phyloP scores from a whole-genome alignment of 2,329 filamentous ascomycete genomes.

The Penicillium fuscoglaucum region DNA sequence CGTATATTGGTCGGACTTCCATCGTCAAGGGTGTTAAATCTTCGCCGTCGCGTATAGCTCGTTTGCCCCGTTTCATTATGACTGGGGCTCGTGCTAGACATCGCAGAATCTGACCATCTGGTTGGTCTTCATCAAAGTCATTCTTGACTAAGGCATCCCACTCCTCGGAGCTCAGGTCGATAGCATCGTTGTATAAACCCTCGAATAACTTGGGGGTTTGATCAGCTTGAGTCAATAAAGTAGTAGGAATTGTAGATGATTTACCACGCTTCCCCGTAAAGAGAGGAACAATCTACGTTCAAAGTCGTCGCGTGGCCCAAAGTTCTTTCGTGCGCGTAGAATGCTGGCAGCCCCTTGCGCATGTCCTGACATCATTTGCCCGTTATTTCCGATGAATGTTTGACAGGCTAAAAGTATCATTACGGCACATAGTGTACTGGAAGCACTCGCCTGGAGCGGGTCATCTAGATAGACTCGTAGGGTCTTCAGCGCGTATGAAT shows the following conservation, averaged over 20 bases:
- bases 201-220: slow-evolving; percentile 35
- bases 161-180: slow-evolving; percentile 34
- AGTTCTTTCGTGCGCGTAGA: slow-evolving; percentile 35
- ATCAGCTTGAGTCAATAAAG: neutral
- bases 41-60: slow-evolving; percentile 8
- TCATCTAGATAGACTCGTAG: slow-evolving; percentile 35
- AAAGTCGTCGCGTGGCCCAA: slow-evolving; percentile 35
- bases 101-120: slow-evolving; percentile 35
- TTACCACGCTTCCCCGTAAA: slow-evolving; percentile 40
- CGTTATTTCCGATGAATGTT: slow-evolving; percentile 25
- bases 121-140: slow-evolving; percentile 28
- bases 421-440: slow-evolving; percentile 41
- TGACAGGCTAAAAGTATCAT: slow-evolving; percentile 39
- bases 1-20: slow-evolving; percentile 28
- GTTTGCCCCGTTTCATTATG: slow-evolving; percentile 31
- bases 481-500: slow-evolving; percentile 31
- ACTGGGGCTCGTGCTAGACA: slow-evolving; percentile 33
- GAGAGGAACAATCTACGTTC: slow-evolving; percentile 37
- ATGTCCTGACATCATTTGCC: slow-evolving; percentile 29
- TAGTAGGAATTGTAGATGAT: neutral
- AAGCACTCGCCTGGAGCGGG: slow-evolving; percentile 30
- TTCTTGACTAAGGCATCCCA: slow-evolving; percentile 37
- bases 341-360: slow-evolving; percentile 39
- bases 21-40: slow-evolving; percentile 14
- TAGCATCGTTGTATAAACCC: slow-evolving; percentile 36